Base-by-base conservation (phyloP, 768 basidiomycete species). In the Suillus americanus region DNA sequence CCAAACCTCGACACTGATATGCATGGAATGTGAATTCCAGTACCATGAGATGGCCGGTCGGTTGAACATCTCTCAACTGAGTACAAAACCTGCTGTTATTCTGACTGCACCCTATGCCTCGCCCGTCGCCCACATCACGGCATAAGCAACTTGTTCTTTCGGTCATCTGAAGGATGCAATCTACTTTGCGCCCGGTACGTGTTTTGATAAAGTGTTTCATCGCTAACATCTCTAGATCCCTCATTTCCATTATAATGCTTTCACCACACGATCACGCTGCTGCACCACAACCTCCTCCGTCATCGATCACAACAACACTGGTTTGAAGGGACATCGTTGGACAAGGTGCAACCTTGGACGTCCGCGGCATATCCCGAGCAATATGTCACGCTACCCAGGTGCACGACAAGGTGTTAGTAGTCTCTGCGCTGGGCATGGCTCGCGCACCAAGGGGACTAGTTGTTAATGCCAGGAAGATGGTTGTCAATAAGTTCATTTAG, bases 71-170 rank as follows among this genome's bases (percentile, higher is more conserved):
- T 46, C 45, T n/a, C 10, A n/a, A 12, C n/a, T 12, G 23, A n/a
- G n/a, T 12, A 48, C 12, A 3, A 23, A 48, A 5, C 46, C 67
- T 74, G 67, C 71, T 23, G 8, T 62, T 61, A 41, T 68, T 67
- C 23, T 38, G 62, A 64, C 62, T 63, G 67, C 74, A 73, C 70
- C 66, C 68, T 67, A 68, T 68, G 70, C 70, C 69, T 67, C 67
- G 66, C 65, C 62, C 67, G 64, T 69, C 54, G 54, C 72, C 71
- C 72, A 75, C 72, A 75, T 73, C 66, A 66, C 62, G 60, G 40
- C 68, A 62, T 41, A 71, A 3, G 41, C 18, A 41, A 64, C 13
- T 14, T 57, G 23, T 61, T 37, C 54, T 23, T 37, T 55, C 54
- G 2, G 33, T 20, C 30, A 35, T 35, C 9, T 35, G 35, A 35